Conservation (phyloP, 1,139 yeast genomes). For the Suhomyces taliae region DNA sequence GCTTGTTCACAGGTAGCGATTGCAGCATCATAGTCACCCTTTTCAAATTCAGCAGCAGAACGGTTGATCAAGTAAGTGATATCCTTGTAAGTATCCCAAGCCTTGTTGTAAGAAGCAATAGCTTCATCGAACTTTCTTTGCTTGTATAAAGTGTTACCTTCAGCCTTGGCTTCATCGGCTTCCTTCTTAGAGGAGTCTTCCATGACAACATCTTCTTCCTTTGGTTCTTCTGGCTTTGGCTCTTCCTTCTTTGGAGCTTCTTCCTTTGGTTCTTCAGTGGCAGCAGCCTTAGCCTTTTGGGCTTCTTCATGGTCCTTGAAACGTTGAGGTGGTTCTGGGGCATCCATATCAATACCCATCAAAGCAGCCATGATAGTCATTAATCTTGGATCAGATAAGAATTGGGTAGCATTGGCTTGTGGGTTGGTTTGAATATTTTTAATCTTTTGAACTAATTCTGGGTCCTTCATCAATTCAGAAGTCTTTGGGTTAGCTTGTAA, state of each 20-base stretch:
- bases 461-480: constrained; percentile 82
- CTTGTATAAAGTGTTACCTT: constrained; percentile 87
- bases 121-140: constrained; percentile 91
- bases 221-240: constrained; percentile 12
- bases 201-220: constrained; percentile 35
- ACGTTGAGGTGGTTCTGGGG: constrained; percentile 37
- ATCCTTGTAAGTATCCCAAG: constrained; percentile 81
- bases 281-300: constrained; percentile 14
- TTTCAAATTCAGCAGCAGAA: constrained; percentile 97
- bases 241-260: constrained; percentile 23
- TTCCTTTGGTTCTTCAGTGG: constrained; percentile 10
- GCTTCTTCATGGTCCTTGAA: constrained; percentile 14
- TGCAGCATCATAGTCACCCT: constrained; percentile 86
- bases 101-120: constrained; percentile 77
- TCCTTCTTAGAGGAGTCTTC: constrained; percentile 38
- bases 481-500: constrained; percentile 86
- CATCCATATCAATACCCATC: constrained; percentile 77
- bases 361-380: constrained; percentile 87
- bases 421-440: constrained; percentile 71
- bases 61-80: constrained; percentile 93
- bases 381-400: constrained; percentile 77
- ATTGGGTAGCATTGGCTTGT: constrained; percentile 61
- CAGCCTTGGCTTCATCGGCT: constrained; percentile 81
- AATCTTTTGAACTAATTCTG: constrained; percentile 74
- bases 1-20: constrained; percentile 80